A percentile compares a stretch with the other conserved stretches of the same genome.
phyloP scores from a whole-genome alignment of 2,329 filamentous ascomycete genomes.

The Penicillium sumatraense region DNA sequence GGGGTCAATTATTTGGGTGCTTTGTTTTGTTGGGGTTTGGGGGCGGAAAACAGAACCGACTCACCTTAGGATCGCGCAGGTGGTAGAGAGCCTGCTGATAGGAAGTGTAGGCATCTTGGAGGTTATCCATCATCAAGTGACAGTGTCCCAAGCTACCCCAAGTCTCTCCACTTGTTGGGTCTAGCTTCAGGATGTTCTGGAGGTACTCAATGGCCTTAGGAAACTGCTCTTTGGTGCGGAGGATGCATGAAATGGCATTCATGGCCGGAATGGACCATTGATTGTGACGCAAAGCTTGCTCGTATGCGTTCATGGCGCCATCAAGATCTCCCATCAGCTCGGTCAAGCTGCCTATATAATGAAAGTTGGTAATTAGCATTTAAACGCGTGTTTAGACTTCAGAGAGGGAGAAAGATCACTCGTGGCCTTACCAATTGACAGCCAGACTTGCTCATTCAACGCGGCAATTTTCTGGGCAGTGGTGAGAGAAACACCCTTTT shows the following conservation, averaged over 20 bases:
- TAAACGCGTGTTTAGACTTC: background rate
- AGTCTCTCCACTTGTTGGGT: slow-evolving; percentile 87
- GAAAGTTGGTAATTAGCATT: slow-evolving; percentile 20
- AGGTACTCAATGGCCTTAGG: slow-evolving; percentile 92
- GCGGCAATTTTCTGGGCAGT: slow-evolving; percentile 75
- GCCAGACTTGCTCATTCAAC: slow-evolving; percentile 88
- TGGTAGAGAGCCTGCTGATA: slow-evolving; percentile 97
- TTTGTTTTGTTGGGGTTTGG: background rate
- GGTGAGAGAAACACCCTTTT: slow-evolving; percentile 62
- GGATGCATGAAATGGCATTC: slow-evolving; percentile 90
- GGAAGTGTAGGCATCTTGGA: slow-evolving; percentile 94
- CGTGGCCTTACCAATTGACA: slow-evolving; percentile 77
- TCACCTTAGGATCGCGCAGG: slow-evolving; percentile 86
- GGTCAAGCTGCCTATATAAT: slow-evolving; percentile 71
- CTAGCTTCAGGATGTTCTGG: slow-evolving; percentile 86
- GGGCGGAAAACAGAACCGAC: slow-evolving; percentile 19
- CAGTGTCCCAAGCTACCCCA: slow-evolving; percentile 99
- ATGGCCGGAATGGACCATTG: slow-evolving; percentile 86
- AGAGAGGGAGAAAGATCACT: background rate
- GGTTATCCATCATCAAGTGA: slow-evolving; percentile 97
- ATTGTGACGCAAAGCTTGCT: slow-evolving; percentile 86
- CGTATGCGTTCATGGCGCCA: slow-evolving; percentile 87
- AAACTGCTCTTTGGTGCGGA: slow-evolving; percentile 91
- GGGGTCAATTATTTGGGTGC: slow-evolving; percentile 18
- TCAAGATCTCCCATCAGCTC: slow-evolving; percentile 88